Conservation (phyloP, 2,329 filamentous ascomycete genomes). For the Lithohypha guttulata region DNA sequence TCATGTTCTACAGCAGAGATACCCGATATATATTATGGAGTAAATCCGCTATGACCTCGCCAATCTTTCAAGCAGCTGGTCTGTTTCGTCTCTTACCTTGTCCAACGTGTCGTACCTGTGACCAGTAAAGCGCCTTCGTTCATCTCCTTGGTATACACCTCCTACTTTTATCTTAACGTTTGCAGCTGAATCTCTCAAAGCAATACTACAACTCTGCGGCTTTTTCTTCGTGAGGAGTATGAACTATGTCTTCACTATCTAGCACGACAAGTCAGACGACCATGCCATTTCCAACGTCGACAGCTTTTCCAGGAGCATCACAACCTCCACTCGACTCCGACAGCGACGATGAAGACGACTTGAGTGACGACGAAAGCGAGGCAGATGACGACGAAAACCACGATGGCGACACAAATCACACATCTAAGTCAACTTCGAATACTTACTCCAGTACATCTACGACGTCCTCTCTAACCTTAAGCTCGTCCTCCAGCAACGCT, state of each 20-base stretch:
- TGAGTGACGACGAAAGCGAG: neutral
- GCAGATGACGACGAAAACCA: neutral
- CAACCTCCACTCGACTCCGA: neutral
- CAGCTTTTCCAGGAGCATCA: neutral
- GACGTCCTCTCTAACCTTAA: neutral
- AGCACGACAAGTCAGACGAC: neutral
- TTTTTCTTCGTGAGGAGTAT: neutral
- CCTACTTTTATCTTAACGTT: neutral
- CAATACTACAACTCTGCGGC: too few species aligned
- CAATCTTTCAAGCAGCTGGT: conserved; percentile 7
- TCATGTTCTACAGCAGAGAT: too few species aligned
- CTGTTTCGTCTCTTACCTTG: neutral
- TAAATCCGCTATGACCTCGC: too few species aligned
- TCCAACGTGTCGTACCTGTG: neutral
- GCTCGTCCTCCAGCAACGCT: neutral
- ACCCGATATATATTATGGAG: too few species aligned
- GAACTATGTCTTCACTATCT: neutral
- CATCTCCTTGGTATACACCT: neutral
- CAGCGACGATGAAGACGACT: neutral
- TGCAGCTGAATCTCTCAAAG: too few species aligned
- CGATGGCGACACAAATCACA: neutral
- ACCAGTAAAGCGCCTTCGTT: neutral
- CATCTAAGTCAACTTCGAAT: neutral
- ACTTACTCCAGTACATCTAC: too few species aligned
- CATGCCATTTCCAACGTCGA: neutral